phyloP scores from a whole-genome alignment of 2,329 filamentous ascomycete species.

The Nannizzia gypsea region DNA sequence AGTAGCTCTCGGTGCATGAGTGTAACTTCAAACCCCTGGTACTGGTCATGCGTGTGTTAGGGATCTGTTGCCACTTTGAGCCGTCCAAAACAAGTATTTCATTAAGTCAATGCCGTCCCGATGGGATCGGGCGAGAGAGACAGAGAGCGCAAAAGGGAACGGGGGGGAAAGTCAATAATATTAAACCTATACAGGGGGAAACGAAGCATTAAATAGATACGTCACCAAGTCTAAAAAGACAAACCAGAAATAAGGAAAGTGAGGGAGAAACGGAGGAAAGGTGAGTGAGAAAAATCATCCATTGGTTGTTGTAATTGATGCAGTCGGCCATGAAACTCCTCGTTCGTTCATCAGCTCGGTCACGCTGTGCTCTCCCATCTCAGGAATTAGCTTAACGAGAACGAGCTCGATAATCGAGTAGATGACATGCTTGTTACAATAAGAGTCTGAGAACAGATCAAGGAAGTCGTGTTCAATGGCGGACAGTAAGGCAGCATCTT shows the following conservation, averaged over 20 bases:
- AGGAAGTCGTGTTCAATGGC: conserved; percentile 55
- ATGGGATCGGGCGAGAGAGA: background rate
- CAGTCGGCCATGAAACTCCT: conserved; percentile 27
- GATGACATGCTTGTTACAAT: conserved; percentile 86
- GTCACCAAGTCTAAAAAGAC: background rate
- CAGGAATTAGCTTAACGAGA: conserved; percentile 71
- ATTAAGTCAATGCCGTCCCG: background rate
- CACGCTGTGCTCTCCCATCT: conserved; percentile 61
- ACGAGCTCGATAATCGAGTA: conserved; percentile 72
- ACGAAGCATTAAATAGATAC: background rate
- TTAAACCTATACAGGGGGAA: background rate
- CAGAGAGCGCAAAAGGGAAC: background rate
- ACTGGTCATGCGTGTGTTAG: background rate
- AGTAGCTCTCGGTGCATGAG: background rate
- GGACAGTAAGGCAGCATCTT: conserved; percentile 41
- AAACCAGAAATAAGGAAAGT: background rate
- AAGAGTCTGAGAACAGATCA: conserved; percentile 64
- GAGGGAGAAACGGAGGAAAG: background rate
- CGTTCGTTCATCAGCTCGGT: conserved; percentile 63
- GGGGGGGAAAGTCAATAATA: background rate
- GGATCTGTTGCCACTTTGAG: background rate
- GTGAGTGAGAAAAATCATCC: background rate
- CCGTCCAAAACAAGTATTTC: background rate
- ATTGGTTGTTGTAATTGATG: background rate
- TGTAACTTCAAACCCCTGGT: background rate